Evolutionary conservation across 2,329 filamentous ascomycete species (phyloP).

Genomic region (Diaporthe sp.): DNA sequence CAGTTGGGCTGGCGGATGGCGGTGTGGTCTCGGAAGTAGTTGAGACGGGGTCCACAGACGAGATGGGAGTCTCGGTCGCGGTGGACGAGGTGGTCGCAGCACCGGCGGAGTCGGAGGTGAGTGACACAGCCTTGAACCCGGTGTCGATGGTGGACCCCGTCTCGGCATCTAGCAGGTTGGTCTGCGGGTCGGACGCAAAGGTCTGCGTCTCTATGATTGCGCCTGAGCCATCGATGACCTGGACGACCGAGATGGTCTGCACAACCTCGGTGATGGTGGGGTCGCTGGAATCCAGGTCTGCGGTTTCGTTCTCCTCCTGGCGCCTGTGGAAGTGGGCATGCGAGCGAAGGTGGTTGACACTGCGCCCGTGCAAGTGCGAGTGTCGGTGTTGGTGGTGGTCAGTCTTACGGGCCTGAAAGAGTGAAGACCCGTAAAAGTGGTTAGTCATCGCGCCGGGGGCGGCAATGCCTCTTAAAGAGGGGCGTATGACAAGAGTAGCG

Average conservation of each 20-base stretch:
- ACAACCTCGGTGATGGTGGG: slow-evolving; percentile 61
- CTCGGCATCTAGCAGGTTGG: slow-evolving; percentile 53
- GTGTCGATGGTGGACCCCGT: slow-evolving; percentile 54
- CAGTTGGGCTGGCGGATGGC: slow-evolving; percentile 38
- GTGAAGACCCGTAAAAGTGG: slow-evolving; percentile 62
- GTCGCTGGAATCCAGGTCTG: slow-evolving; percentile 47
- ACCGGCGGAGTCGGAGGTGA: slow-evolving; percentile 22
- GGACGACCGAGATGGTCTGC: slow-evolving; percentile 69
- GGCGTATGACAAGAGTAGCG: slow-evolving; percentile 41
- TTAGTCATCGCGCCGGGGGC: slow-evolving; percentile 60
- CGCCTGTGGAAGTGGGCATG: slow-evolving; percentile 48
- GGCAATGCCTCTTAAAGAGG: slow-evolving; percentile 47
- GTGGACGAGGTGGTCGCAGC: slow-evolving; percentile 36
- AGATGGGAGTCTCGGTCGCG: slow-evolving; percentile 32
- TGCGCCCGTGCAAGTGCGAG: slow-evolving; percentile 45
- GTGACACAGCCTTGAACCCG: slow-evolving; percentile 43
- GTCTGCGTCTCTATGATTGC: slow-evolving; percentile 61
- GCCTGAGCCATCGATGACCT: slow-evolving; percentile 65
- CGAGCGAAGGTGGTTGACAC: slow-evolving; percentile 48
- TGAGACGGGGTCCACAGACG: slow-evolving; percentile 35
- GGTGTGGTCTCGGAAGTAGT: slow-evolving; percentile 39
- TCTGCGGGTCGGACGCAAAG: slow-evolving; percentile 54
- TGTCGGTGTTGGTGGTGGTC: slow-evolving; percentile 49
- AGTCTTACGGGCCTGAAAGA: slow-evolving; percentile 60
- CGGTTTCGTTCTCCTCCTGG: slow-evolving; percentile 43